Evolutionary conservation across 2,329 filamentous ascomycete genomes (phyloP).

Genomic region (Fusarium sarcochroum): DNA sequence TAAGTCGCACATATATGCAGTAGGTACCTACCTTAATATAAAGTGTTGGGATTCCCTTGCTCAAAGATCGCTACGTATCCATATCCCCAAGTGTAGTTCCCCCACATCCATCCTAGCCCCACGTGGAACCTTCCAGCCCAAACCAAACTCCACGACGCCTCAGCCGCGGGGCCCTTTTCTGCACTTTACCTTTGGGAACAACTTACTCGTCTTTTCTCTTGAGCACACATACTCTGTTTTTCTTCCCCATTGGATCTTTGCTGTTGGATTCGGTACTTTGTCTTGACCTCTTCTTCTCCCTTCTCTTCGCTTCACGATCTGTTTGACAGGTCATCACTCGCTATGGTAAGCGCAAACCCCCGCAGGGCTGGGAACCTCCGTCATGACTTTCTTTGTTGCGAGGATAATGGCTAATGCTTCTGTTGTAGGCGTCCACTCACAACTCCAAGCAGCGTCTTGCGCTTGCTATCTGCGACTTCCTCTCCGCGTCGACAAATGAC

Average conservation of each 20-base stretch:
- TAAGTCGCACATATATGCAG: too few species aligned
- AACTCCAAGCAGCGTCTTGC: conserved; percentile 86
- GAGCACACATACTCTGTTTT: conserved; percentile 3
- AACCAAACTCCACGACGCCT: conserved; percentile 41
- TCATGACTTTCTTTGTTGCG: conserved; percentile 6
- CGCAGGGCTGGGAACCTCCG: conserved; percentile 17
- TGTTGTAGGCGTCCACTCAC: conserved; percentile 52
- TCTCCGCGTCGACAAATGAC: conserved; percentile 85
- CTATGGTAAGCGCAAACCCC: conserved; percentile 33
- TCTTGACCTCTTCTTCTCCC: neutral
- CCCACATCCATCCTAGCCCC: conserved; percentile 42
- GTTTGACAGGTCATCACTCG: conserved; percentile 20
- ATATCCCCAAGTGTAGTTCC: conserved; percentile 15
- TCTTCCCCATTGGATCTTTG: conserved; percentile 20
- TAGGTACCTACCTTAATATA: too few species aligned
- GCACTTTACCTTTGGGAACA: conserved; percentile 25
- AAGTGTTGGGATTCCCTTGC: conserved; percentile 1
- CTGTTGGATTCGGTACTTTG: neutral
- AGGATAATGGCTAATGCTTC: conserved; percentile 18
- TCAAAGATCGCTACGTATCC: neutral
- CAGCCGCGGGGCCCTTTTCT: conserved; percentile 43
- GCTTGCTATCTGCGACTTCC: conserved; percentile 97
- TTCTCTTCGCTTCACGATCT: conserved; percentile 8
- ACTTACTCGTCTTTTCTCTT: conserved; percentile 16
- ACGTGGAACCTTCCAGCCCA: conserved; percentile 51